Evolutionary conservation across 75 land plant species (phyloP), one percentile per base, ranked within the genome.

Genomic region (Pinus albicaulis): DNA sequence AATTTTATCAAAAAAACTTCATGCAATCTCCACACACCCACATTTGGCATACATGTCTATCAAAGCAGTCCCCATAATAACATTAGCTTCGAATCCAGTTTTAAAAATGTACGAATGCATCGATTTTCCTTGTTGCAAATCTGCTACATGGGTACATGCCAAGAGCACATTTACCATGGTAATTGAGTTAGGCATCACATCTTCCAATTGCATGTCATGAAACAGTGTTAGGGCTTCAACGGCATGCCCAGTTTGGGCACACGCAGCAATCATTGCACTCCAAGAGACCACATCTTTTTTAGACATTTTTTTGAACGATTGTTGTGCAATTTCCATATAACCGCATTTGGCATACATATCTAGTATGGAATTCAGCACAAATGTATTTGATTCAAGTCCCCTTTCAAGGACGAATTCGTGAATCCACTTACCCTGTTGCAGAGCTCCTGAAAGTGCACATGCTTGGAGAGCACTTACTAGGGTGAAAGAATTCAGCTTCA

Each of bases 111-210:
- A 28, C n/a, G 89, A 76, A 79, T 89, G 93, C 41, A 84, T 81
- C 44, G 19, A 38, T 65, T 57, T 76, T 5, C 90, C 89, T 44
- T 36, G 23, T 20, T 56, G 48, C 31, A 82, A 56, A 76, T 63
- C 82, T 16, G 22, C n/a, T 56, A 80, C 16, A 7, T 57, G 44
- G 11, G 82, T 84, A 74, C 78, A 86, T 0, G 90, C 92, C 55
- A 83, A 79, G 7, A 90, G 73, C 17, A 90, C 85, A 68, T 84
- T 87, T 0, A 86, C 83, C 60, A 88, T 70, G 14, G 92, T 90
- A 57, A 87, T 77, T 52, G 68, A 69, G 38, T 83, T 82, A 3
- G 91, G 89, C 82, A 77, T 55, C 61, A 78, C 57, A 16, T 85
- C 81, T 36, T 82, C 83, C 77, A 12, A 0, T 20, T 34, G 65